Percentiles rank a stretch among this genome's conserved stretches.
Evolutionary conservation across 306 rosid genomes (phyloP).

Genomic region (Vachellia collinsii): DNA sequence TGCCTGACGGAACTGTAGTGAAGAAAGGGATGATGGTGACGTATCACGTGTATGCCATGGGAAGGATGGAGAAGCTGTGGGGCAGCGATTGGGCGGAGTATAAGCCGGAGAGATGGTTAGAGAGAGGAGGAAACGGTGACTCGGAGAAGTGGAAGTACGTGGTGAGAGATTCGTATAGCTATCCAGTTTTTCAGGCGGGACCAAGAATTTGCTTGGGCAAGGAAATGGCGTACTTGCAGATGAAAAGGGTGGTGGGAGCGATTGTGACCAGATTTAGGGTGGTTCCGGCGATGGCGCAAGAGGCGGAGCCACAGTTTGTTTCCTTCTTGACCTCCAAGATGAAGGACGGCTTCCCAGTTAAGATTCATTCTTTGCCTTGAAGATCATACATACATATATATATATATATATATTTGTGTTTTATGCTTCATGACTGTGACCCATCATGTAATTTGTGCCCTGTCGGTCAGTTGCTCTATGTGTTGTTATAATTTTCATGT

Average conservation of each 20-base stretch:
- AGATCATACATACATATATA: not conserved
- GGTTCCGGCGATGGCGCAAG: conserved; percentile 40
- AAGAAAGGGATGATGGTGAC: conserved; percentile 48
- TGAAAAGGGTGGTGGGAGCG: conserved; percentile 67
- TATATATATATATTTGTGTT: too few species aligned
- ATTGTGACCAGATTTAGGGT: conserved; percentile 56
- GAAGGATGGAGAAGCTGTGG: conserved; percentile 45
- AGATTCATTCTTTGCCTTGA: conserved; percentile 4
- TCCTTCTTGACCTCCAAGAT: conserved; percentile 42
- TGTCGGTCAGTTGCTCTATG: too few species aligned
- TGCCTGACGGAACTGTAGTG: conserved; percentile 56
- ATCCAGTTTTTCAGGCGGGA: conserved; percentile 83
- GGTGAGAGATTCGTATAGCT: conserved; percentile 53
- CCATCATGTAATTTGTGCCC: too few species aligned
- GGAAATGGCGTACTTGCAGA: conserved; percentile 90
- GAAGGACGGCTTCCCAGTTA: conserved; percentile 43
- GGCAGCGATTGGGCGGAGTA: conserved; percentile 12
- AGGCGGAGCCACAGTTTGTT: conserved; percentile 45
- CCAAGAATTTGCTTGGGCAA: conserved; percentile 76
- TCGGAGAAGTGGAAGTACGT: conserved; percentile 50
- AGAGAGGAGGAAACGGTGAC: not conserved
- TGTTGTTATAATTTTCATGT: too few species aligned
- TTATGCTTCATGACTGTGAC: too few species aligned
- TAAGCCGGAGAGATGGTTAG: conserved; percentile 3
- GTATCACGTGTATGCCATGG: conserved; percentile 58